phyloP scores from a whole-genome alignment of 176 grass and related monocot genomes.

The Musa schizocarpa region DNA sequence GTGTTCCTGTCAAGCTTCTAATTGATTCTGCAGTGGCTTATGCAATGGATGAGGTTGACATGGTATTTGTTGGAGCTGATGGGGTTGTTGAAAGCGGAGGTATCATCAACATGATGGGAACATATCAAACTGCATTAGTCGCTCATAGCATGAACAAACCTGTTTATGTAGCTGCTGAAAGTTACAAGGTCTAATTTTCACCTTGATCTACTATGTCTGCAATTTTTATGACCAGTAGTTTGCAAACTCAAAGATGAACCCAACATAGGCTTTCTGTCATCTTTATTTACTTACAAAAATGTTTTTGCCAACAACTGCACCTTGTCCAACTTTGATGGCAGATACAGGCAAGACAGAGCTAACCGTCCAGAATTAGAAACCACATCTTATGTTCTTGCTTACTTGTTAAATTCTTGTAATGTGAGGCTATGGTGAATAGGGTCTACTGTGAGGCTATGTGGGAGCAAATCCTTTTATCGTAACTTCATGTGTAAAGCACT shows the following conservation, averaged over 20 bases:
- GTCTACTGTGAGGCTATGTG: too few relatives aligned
- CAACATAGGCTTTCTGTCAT: too few relatives aligned
- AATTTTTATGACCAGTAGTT: background rate
- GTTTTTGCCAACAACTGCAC: background rate
- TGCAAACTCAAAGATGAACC: too few relatives aligned
- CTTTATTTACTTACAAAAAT: too few relatives aligned
- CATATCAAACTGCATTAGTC: slow-evolving; percentile 94
- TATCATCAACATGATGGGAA: slow-evolving; percentile 99
- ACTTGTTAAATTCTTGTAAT: too few relatives aligned
- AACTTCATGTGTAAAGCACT: too few relatives aligned
- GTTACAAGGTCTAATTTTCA: slow-evolving; percentile 66
- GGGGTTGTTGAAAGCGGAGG: slow-evolving; percentile 96
- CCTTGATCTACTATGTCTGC: background rate
- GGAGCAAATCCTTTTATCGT: too few relatives aligned
- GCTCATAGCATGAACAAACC: slow-evolving; percentile 94
- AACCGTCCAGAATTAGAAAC: too few relatives aligned
- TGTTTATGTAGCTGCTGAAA: slow-evolving; percentile 95
- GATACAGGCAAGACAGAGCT: background rate
- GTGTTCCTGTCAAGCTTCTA: slow-evolving; percentile 81
- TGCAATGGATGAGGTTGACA: slow-evolving; percentile 89
- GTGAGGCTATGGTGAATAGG: too few relatives aligned
- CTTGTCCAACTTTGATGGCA: background rate
- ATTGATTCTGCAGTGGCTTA: slow-evolving; percentile 95
- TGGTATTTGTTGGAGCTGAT: slow-evolving; percentile 97
- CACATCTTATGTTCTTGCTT: too few relatives aligned